Base-by-base conservation (phyloP, 306 rosid species). In the Dryas alaskensis region DNA sequence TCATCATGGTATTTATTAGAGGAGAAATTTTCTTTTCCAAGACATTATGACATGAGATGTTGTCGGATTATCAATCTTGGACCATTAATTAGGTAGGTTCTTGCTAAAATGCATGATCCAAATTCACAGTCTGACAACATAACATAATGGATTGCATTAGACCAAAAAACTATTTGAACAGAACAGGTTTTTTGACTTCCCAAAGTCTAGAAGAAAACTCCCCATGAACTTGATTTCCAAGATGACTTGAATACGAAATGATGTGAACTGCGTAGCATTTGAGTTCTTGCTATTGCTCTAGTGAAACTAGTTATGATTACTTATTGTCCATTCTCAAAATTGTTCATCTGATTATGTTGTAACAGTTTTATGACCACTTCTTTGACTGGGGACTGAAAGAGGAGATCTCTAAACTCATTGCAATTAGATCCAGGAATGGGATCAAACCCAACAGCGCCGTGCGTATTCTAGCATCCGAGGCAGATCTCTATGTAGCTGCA, bases 321-420 rank as follows among this genome's bases (percentile, higher is more conserved):
- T 13, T 60, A 31, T 12, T n/a, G 43, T 19, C 19, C 60, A 50
- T 8, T 39, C 44, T 60, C 8, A n/a, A 14, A 31, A 17, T 9
- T 53, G 49, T 43, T 5, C 40, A 22, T 54, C n/a, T 31, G 10
- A 6, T 16, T 12, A 9, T 46, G 8, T 9, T 60, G 58, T 22
- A 8, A 86, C 69, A 87, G 96, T 90, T 90, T 81, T 90, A 88
- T 31, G 89, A 90, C 3, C 96, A 90, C 70, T 86, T 86, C 47
- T 52, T 88, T 64, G 93, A 90, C 8, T 84, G 91, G 93, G 89
- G 87, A 0, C 65, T 86, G 67, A 86, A 90, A 90, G 82, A 71
- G 37, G 73, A 73, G 81, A 84, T 88, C 70, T 8, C 73, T 11
- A 88, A 80, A 16, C 76, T 90, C 81, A 45, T 54, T 44, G 78